Conservation (phyloP, 2,329 filamentous ascomycete genomes). For the Fusarium sublunatum region DNA sequence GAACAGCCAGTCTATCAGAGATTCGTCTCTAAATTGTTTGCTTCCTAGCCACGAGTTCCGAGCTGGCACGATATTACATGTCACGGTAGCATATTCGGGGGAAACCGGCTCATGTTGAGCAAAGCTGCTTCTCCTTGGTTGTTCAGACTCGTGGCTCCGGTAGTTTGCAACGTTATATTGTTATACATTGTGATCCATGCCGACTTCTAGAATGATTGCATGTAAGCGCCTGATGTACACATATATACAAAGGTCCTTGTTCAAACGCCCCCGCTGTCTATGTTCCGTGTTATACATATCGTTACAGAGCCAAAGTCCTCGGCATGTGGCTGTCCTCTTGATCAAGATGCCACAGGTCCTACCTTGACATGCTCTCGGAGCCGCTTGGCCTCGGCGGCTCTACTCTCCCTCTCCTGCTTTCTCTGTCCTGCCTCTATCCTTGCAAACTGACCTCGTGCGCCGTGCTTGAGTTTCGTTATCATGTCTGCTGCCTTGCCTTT, state of each 20-base stretch:
- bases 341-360: conserved; percentile 57
- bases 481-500: conserved; percentile 88
- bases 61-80: conserved; percentile 11
- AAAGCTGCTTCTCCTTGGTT: neutral
- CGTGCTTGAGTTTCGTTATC: conserved; percentile 92
- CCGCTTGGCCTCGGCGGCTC: conserved; percentile 54
- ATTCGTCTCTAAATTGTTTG: conserved; percentile 8
- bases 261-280: conserved; percentile 21
- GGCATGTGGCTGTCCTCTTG: conserved; percentile 10
- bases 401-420: conserved; percentile 55
- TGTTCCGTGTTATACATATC: conserved; percentile 28
- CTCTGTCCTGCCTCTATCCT: conserved; percentile 64
- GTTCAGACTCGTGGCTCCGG: conserved; percentile 14
- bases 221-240: conserved; percentile 4
- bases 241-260: neutral
- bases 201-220: conserved; percentile 25
- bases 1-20: neutral
- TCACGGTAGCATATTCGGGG: conserved; percentile 17
- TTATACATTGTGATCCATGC: conserved; percentile 8
- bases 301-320: conserved; percentile 19
- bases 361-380: conserved; percentile 65
- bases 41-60: conserved; percentile 9
- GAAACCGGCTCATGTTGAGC: conserved; percentile 7
- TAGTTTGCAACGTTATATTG: conserved; percentile 4
- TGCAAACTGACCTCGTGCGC: conserved; percentile 74